A percentile compares a stretch with the other conserved stretches of the same genome.
Conservation (phyloP, 208 protist genomes). For the Crithidia mellificae region DNA sequence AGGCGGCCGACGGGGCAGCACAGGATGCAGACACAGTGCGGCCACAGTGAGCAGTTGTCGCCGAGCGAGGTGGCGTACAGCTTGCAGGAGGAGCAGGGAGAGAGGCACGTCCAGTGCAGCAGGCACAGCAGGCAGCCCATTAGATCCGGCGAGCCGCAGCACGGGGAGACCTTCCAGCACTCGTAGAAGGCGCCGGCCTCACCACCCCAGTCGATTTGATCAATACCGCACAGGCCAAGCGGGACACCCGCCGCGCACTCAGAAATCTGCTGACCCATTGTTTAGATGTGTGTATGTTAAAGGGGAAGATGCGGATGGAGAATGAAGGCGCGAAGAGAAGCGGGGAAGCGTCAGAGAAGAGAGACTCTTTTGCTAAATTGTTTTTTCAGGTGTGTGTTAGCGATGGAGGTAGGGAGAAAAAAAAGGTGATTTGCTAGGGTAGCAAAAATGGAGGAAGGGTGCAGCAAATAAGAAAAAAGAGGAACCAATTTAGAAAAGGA, state of each 20-base stretch:
- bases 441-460: too few relatives aligned
- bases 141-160: slow-evolving; percentile 65
- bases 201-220: slow-evolving; percentile 70
- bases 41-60: slow-evolving; percentile 63
- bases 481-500: too few relatives aligned
- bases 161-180: slow-evolving; percentile 69
- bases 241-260: slow-evolving; percentile 48
- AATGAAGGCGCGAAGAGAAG: too few relatives aligned
- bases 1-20: slow-evolving; percentile 61
- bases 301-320: too few relatives aligned
- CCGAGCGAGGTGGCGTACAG: slow-evolving; percentile 73
- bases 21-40: slow-evolving; percentile 70
- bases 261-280: slow-evolving; percentile 50
- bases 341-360: too few relatives aligned
- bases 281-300: too few relatives aligned
- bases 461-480: too few relatives aligned
- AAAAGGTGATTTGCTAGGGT: not conserved
- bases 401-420: slow-evolving; percentile 1
- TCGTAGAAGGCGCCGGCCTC: slow-evolving; percentile 73
- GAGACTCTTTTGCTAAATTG: too few relatives aligned
- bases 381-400: too few relatives aligned
- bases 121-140: slow-evolving; percentile 49
- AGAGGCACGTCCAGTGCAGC: slow-evolving; percentile 53
- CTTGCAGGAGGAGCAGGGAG: slow-evolving; percentile 60
- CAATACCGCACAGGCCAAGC: slow-evolving; percentile 58